Base-by-base conservation (phyloP, 495 filamentous ascomycete genomes). In the Stereocaulon alpinum region DNA sequence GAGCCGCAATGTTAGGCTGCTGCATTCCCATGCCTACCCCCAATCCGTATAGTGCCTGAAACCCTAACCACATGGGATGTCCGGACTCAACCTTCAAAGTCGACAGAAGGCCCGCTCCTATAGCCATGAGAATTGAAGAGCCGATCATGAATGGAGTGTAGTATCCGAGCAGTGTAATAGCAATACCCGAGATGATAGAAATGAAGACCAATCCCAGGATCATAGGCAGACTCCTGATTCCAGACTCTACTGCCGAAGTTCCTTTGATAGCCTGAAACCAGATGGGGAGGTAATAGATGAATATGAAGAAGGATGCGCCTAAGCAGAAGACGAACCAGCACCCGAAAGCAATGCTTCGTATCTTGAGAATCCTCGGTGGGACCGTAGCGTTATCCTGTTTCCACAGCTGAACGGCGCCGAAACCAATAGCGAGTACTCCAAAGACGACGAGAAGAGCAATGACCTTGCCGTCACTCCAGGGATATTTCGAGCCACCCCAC, bases 231-330 rank as follows among this genome's bases (percentile, higher is more conserved):
- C 84, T 88, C 70, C 82, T 48, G 9, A 94, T 86, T 22, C 91
- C 91, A 0, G 86, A 89, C 40, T 80, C 73, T 14, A 82, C 79
- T 14, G 90, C 86, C 0, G 74, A 74, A 0, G 80, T 81, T 51
- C 77, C 80, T 68, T 91, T 85, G 69, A 95, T 83, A 6, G 88
- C 82, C 66, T 96, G 91, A 76, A 96, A 94, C 86, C 86, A 96
- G 63, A 92, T 86, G 0, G 91, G 89, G 20, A 95, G 71, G 75
- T 86, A 86, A 56, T 57, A 56, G 34, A 76, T 67, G 18, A 67
- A 29, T 40, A 86, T 71, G 56, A 92, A 81, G 71, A 89, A 88
- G 0, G 78, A 69, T n/a, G 77, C 79, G 27, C 82, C 84, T 10
- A 86, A 60, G 61, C 72, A 74, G 64, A 83, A 76, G 24, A 71